phyloP scores from a whole-genome alignment of 257 asterid genomes.

The Voacanga thouarsii region DNA sequence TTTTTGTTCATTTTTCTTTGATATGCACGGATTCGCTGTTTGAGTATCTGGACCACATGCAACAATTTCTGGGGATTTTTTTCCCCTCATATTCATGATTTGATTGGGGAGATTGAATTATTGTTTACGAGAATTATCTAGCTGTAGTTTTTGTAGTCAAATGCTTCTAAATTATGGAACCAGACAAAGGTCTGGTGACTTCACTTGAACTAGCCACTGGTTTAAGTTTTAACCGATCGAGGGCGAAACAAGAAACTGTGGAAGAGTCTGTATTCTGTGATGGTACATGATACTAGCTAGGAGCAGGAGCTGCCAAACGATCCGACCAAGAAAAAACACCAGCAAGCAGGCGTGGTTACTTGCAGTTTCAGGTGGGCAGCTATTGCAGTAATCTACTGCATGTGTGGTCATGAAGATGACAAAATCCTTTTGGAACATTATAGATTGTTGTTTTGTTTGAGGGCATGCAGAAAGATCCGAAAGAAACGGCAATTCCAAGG shows the following conservation, averaged over 20 bases:
- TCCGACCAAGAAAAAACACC: background rate
- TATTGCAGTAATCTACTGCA: background rate
- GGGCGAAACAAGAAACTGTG: background rate
- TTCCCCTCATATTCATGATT: too few relatives aligned
- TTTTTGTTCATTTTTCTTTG: too few relatives aligned
- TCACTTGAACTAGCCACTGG: background rate
- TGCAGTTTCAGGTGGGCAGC: conserved; percentile 22
- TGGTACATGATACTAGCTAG: background rate
- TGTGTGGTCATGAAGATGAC: too few relatives aligned
- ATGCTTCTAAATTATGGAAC: too few relatives aligned
- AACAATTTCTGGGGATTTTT: too few relatives aligned
- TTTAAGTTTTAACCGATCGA: background rate
- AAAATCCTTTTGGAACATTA: background rate
- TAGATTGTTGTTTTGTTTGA: background rate
- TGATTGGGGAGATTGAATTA: too few relatives aligned
- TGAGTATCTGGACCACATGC: too few relatives aligned
- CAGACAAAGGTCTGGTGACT: too few relatives aligned
- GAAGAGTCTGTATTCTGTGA: background rate
- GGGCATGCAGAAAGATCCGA: conserved; percentile 4
- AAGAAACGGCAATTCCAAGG: conserved; percentile 21
- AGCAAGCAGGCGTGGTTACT: background rate
- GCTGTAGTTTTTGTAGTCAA: too few relatives aligned
- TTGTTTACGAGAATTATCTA: too few relatives aligned
- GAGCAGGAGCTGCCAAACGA: background rate
- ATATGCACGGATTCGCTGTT: too few relatives aligned